These are phyloP conservation scores for Apiosordaria backusii DNA, from an alignment of 495 filamentous ascomycete species.

Conservation along the genomic window DNA sequence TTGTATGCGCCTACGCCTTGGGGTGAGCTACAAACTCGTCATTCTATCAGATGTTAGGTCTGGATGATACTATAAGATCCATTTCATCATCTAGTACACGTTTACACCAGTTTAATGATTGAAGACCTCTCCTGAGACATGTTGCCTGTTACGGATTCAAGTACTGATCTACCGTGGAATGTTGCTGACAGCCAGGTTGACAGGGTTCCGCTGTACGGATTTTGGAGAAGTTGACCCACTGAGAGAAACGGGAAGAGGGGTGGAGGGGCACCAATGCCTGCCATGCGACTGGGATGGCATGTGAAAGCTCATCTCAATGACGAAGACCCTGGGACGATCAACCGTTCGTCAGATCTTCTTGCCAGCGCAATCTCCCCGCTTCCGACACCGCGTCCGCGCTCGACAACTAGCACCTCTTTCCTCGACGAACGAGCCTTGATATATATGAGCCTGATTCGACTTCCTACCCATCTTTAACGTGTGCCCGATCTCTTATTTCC, in stretches of 20 bases:
- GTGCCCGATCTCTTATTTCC: neutral
- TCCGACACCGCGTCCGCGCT: neutral
- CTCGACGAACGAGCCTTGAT: neutral
- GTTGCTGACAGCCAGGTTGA: neutral
- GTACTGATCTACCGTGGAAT: neutral
- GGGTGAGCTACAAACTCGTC: neutral
- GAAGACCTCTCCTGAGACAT: neutral
- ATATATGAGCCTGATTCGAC: neutral
- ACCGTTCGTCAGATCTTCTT: neutral
- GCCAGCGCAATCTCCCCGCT: neutral
- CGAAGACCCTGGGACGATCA: neutral
- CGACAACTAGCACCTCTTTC: neutral
- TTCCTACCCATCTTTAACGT: neutral
- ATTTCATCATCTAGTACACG: neutral
- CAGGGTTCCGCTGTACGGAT: neutral
- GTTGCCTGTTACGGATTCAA: neutral
- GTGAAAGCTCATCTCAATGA: neutral
- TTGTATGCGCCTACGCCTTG: neutral
- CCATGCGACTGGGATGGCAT: neutral
- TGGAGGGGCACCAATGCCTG: no score
- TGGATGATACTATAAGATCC: neutral
- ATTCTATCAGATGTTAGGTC: neutral
- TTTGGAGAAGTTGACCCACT: neutral
- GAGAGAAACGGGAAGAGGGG: neutral
- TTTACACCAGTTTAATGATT: neutral